Evolutionary conservation across 108 stramenopile species (phyloP), one percentile per base, ranked within the genome.

Genomic region (Skeletonema menzelii): DNA sequence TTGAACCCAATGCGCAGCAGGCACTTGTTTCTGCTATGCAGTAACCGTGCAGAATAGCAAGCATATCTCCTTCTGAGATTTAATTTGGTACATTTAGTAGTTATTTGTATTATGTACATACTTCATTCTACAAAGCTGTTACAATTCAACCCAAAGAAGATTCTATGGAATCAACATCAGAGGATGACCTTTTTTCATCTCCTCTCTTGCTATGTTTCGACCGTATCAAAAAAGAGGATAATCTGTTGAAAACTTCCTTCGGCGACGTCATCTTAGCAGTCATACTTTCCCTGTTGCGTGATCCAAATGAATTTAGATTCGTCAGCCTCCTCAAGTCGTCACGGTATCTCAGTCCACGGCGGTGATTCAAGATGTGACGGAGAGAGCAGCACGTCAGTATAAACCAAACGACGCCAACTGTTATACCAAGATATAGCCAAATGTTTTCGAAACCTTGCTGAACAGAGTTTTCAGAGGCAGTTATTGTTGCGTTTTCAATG

Each of bases 1-100:
- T 89, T 19, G 63, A 66, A 22, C 70, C 65, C 6, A 75, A 80
- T 56, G 77, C 68, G 8, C 88, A 89, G 57, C 62, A 80, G 17
- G 82, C 69, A 28, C 59, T 88, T 27, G 56, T 69, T 40, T 28
- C 68, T 6, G 81, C 71, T 4, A 70, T 86, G 59, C 70, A 73
- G 38, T 67, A 82, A 61, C 32, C 35, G 35, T 37, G 35, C 35
- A 37, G 35, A 37, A 37, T 37, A 37, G 11, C 35, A 37, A 8
- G 7, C 7, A 35, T 35, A 37, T 37, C 35, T 37, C 35, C 11
- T 1, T 12, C 35, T 37, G 0, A 12, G 0, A 37, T 37, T 10
- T 37, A 37, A 37, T 11, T n/a, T n/a, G n/a, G n/a, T 12, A 37
- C 8, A 35, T 37, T 37, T 12, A 37, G 12, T 12, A 37, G 12